These are phyloP conservation scores for Plasmodium ovale DNA, from an alignment of 169 alveolate species.

Conservation along the genomic window DNA sequence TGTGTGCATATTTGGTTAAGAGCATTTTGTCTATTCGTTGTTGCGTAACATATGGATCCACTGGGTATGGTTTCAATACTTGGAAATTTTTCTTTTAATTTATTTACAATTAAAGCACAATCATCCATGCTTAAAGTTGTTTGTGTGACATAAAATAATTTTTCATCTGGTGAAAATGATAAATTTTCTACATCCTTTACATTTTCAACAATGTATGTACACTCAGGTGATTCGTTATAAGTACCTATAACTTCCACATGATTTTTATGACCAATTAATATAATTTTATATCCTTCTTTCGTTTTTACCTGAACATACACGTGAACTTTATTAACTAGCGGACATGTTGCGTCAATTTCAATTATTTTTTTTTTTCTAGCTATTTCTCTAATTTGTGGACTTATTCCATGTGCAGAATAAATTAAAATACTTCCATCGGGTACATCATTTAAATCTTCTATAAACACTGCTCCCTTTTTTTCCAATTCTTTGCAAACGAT, in stretches of 20 bases:
- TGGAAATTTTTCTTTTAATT: constrained; percentile 81
- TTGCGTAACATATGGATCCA: constrained; percentile 90
- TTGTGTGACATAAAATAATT: constrained; percentile 87
- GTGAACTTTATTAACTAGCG: constrained; percentile 89
- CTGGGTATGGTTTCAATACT: constrained; percentile 87
- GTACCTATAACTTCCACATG: constrained; percentile 90
- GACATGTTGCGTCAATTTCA: constrained; percentile 90
- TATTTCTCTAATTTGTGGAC: constrained; percentile 84
- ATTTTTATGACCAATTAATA: constrained; percentile 88
- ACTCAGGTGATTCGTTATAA: constrained; percentile 88
- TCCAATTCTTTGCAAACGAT: constrained; percentile 85
- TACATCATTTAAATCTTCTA: constrained; percentile 84
- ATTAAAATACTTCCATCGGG: constrained; percentile 84
- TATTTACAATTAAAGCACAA: constrained; percentile 81
- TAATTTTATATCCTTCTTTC: constrained; percentile 86
- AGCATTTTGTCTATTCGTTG: constrained; percentile 88
- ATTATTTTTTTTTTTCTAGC: constrained; percentile 81
- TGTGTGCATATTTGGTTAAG: constrained; percentile 77
- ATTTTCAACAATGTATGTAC: constrained; percentile 85
- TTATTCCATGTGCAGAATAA: constrained; percentile 90
- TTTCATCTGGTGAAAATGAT: constrained; percentile 69
- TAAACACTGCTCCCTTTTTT: constrained; percentile 87
- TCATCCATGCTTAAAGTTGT: constrained; percentile 89
- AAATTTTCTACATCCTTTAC: constrained; percentile 82
- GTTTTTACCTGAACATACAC: constrained; percentile 89